Percentiles rank a stretch among this genome's conserved stretches.
Conservation (phyloP, 306 rosid species). For the Dryas octopetala region DNA sequence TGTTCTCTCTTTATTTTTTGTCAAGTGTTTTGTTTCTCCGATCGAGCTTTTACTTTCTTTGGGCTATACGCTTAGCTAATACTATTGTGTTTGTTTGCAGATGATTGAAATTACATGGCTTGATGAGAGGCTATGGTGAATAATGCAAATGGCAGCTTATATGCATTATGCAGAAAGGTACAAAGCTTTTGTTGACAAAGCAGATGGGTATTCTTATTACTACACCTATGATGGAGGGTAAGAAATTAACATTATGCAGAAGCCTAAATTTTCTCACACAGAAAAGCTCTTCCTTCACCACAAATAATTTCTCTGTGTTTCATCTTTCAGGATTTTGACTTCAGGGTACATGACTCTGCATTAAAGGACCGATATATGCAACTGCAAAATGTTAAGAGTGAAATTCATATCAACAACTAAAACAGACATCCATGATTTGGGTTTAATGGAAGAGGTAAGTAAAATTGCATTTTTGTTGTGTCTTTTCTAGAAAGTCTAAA, state of each 20-base stretch:
- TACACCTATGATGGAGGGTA: constrained; percentile 98
- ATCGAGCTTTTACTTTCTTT: no score
- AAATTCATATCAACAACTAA: constrained; percentile 84
- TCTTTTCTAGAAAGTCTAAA: not conserved
- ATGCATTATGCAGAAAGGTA: constrained; percentile 37
- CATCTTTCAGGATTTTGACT: constrained; percentile 78
- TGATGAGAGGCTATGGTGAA: no score
- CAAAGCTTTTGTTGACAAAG: constrained; percentile 43
- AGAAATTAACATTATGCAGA: constrained; percentile 17
- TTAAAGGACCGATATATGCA: constrained; percentile 81
- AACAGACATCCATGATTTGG: constrained; percentile 80
- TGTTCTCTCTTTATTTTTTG: no score
- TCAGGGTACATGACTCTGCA: constrained; percentile 94
- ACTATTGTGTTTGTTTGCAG: no score
- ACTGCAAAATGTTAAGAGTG: constrained; percentile 84
- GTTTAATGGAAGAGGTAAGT: constrained; percentile 83
- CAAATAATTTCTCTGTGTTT: constrained; percentile 10
- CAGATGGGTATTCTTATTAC: constrained; percentile 80
- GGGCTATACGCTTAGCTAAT: no score
- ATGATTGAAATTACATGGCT: no score
- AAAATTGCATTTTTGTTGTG: not conserved
- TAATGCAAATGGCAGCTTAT: no score
- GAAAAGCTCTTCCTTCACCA: not conserved
- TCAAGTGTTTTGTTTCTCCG: no score
- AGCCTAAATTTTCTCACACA: not conserved